phyloP scores from a whole-genome alignment of 78 protist species.

The Dictyostelium citrinum region DNA sequence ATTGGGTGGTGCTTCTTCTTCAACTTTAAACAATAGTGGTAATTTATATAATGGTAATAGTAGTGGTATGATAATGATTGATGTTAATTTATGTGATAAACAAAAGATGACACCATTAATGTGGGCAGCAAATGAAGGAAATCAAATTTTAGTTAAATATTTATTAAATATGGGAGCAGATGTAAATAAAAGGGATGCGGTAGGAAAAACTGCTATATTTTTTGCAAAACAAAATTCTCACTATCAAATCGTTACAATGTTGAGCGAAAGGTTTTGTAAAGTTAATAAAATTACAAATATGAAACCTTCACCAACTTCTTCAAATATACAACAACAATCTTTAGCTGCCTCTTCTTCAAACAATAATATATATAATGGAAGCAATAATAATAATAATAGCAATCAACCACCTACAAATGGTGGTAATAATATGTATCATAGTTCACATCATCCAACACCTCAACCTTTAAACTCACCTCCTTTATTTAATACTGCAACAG shows the following conservation, averaged over 20 bases:
- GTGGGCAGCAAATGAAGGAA: slow-evolving; percentile 70
- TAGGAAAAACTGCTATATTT: slow-evolving; percentile 26
- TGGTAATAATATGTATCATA: not conserved
- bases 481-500: not conserved
- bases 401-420: not conserved
- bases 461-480: not conserved
- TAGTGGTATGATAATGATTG: not conserved
- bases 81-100: slow-evolving; percentile 29
- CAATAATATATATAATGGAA: not conserved
- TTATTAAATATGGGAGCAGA: slow-evolving; percentile 48
- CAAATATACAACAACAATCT: not conserved
- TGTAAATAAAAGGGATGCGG: slow-evolving; percentile 13
- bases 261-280: slow-evolving; percentile 53
- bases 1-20: slow-evolving; percentile 4
- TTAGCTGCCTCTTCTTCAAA: not conserved
- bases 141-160: slow-evolving; percentile 5
- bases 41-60: not conserved
- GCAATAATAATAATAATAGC: not conserved
- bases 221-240: slow-evolving; percentile 15
- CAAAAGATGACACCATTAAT: slow-evolving; percentile 47
- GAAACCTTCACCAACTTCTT: not conserved
- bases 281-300: slow-evolving; percentile 23
- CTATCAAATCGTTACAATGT: not conserved
- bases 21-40: not conserved
- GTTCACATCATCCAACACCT: not conserved